These are phyloP conservation scores for Candida freyschussii DNA, from an alignment of 1,139 yeast genomes.

Conservation along the genomic window DNA sequence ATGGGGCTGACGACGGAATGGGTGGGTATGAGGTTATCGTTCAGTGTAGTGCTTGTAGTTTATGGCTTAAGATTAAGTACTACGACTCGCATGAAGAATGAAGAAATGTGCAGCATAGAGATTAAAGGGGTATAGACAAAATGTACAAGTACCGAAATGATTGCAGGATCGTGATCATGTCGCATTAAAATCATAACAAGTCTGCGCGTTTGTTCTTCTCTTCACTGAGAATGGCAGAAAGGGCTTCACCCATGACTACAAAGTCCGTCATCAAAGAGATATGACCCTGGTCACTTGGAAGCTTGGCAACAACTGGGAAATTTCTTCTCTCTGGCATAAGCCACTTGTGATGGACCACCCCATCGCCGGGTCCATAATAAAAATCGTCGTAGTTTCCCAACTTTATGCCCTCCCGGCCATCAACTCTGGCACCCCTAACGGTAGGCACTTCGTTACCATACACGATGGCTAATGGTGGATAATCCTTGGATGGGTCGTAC, in stretches of 20 bases:
- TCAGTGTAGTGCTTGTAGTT: conserved; percentile 76
- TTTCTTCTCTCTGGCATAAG: conserved; percentile 73
- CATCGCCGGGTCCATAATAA: conserved; percentile 88
- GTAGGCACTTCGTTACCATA: conserved; percentile 83
- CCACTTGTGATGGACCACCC: conserved; percentile 82
- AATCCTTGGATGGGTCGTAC: conserved; percentile 43
- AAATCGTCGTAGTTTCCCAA: conserved; percentile 73
- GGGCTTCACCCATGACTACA: conserved; percentile 65
- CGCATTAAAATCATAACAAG: too few relatives aligned
- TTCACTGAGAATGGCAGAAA: conserved; percentile 53
- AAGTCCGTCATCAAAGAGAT: conserved; percentile 74
- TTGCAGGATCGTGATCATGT: too few relatives aligned
- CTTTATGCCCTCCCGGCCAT: conserved; percentile 54
- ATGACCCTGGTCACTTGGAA: conserved; percentile 67
- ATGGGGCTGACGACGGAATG: conserved; percentile 43
- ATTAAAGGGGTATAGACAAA: too few relatives aligned
- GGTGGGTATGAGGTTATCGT: conserved; percentile 66
- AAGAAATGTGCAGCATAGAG: background rate
- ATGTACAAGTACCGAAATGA: too few relatives aligned
- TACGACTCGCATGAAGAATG: conserved; percentile 36
- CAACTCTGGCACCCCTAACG: conserved; percentile 70
- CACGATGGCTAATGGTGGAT: conserved; percentile 81
- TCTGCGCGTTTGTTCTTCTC: conserved; percentile 38
- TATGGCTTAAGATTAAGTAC: conserved; percentile 76
- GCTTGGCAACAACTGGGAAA: conserved; percentile 63